phyloP scores from a whole-genome alignment of 148 eudicot species.

The Nepenthes gracilis region DNA sequence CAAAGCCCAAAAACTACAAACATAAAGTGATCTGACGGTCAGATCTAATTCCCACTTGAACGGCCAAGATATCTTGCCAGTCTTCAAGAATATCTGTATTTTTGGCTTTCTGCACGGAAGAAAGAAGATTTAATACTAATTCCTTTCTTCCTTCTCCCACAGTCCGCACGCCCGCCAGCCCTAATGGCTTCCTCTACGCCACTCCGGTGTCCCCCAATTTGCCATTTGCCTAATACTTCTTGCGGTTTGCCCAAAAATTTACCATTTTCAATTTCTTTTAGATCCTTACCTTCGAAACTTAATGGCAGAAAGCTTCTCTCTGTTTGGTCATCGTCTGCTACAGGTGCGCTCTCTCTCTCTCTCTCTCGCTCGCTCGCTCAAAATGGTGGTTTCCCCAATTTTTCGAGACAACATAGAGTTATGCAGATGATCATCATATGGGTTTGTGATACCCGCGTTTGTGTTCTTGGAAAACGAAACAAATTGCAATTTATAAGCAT shows the following conservation, averaged over 20 bases:
- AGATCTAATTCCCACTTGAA: not conserved
- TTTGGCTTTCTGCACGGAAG: no score
- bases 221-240: constrained; percentile 7
- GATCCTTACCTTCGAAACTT: constrained; percentile 15
- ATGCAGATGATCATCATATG: no score
- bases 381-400: no score
- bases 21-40: constrained; percentile 1
- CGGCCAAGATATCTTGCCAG: not conserved
- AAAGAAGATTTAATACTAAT: no score
- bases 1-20: not conserved
- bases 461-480: no score
- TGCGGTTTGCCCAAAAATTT: not conserved
- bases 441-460: no score
- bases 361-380: not conserved
- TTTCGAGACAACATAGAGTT: no score
- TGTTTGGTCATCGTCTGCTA: constrained; percentile 22
- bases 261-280: constrained; percentile 11
- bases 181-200: constrained; percentile 23
- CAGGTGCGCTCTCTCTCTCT: constrained; percentile 13
- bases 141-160: not conserved
- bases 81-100: not conserved
- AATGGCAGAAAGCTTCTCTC: constrained; percentile 21
- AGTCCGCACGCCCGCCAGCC: not conserved
- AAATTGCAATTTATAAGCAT: no score
- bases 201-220: constrained; percentile 17